Conservation (phyloP, 441 rosid species). For the Pelargonium fulgidum region DNA sequence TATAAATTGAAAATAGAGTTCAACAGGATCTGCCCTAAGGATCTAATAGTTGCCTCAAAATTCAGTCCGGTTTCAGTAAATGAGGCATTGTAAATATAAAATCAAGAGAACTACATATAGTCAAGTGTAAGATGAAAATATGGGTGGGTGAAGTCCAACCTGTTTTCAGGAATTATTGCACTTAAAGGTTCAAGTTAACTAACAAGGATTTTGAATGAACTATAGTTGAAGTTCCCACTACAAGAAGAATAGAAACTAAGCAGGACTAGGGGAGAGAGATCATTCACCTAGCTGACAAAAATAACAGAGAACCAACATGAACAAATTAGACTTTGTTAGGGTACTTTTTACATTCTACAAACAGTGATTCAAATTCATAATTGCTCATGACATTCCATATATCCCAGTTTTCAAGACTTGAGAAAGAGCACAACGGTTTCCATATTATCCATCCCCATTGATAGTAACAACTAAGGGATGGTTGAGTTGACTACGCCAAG, state of each 20-base stretch:
- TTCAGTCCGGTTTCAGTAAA: not conserved
- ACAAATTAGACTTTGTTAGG: not conserved
- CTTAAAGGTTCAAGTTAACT: not conserved
- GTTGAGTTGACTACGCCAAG: not conserved
- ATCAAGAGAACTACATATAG: not conserved
- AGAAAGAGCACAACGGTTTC: not conserved
- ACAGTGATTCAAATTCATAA: not conserved
- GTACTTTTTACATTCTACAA: not conserved
- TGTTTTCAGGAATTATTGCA: not conserved
- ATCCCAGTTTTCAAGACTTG: constrained; percentile 5
- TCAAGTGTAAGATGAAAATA: not conserved
- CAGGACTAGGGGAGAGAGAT: not conserved
- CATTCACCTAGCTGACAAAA: not conserved
- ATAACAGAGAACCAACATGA: not conserved
- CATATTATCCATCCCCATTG: not conserved
- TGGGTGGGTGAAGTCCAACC: constrained; percentile 3
- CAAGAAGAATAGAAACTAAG: not conserved
- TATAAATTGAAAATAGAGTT: constrained; percentile 1
- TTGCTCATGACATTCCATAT: not conserved
- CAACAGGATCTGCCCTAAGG: not conserved
- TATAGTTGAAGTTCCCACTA: not conserved
- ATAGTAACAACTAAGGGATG: not conserved
- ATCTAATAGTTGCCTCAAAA: not conserved
- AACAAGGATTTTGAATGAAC: not conserved
- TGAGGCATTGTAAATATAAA: not conserved